Conservation (phyloP, 495 filamentous ascomycete species). For the Penicillium turbatum region DNA sequence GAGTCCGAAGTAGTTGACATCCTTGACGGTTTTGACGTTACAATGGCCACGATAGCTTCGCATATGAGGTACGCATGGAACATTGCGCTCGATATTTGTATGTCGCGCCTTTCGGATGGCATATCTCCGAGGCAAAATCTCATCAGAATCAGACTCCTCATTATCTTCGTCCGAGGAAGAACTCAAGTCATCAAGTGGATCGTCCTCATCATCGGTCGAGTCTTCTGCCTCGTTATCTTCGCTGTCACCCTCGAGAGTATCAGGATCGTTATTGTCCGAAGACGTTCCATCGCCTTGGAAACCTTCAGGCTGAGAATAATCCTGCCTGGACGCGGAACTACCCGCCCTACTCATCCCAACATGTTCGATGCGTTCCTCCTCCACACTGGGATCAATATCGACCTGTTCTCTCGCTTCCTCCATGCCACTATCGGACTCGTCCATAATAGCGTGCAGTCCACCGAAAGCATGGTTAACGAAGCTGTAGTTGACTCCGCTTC, state of each 20-base stretch:
- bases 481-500: constrained; percentile 51
- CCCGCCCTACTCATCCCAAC: constrained; percentile 22
- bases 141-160: constrained; percentile 28
- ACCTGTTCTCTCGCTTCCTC: constrained; percentile 41
- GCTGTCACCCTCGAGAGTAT: constrained; percentile 25
- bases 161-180: constrained; percentile 21
- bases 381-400: constrained; percentile 40
- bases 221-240: constrained; percentile 15
- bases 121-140: constrained; percentile 21
- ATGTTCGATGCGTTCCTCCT: constrained; percentile 38
- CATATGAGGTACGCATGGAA: constrained; percentile 56
- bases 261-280: constrained; percentile 22
- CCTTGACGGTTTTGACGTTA: constrained; percentile 72
- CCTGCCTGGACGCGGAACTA: neutral
- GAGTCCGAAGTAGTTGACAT: constrained; percentile 68
- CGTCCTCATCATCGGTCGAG: constrained; percentile 17
- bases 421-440: constrained; percentile 33
- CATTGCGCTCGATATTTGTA: constrained; percentile 49
- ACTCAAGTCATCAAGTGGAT: constrained; percentile 1
- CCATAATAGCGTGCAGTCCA: constrained; percentile 42
- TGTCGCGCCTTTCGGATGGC: constrained; percentile 31
- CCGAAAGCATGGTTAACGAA: constrained; percentile 63
- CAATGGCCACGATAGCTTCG: constrained; percentile 62
- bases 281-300: constrained; percentile 1
- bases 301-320: neutral